Evolutionary conservation across 805 yeast species (phyloP), one percentile per base, ranked within the genome.

Genomic region (Ogataea corticis): DNA sequence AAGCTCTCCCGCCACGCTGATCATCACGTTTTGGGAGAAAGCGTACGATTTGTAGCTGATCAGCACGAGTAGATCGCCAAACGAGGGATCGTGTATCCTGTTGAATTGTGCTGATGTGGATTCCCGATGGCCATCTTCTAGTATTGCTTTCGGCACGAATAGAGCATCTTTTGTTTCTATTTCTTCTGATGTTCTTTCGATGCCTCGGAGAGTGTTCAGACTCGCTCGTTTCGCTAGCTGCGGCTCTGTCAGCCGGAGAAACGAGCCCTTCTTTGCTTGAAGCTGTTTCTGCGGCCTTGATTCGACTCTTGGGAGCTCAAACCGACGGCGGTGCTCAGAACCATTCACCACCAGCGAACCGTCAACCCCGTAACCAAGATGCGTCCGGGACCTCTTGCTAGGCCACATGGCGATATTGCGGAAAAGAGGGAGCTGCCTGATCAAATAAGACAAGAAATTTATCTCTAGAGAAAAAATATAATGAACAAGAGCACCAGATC

Each of bases 301-400:
- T 3, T 42, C 40, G 29, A 39, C 29, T 17, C 44, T 36, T 1
- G 57, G 57, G 16, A 51, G 44, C 16, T 45, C 41, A 34, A 49
- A 37, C 15, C 25, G 23, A 5, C 32, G 16, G 10, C 16, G 16
- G 15, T 17, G 13, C 17, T 13, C 7, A 15, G 40, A 27, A 4
- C 32, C 23, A 32, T 37, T 27, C 32, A 37, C 40, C 15, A 17
- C 32, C 25, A 37, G 14, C 7, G 61, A 46, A 1, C 80, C 80
- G 31, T 59, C 65, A 7, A 71, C 68, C 1, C 80, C 80, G 52
- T 70, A 71, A 3, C 73, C 59, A 31, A 75, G 57, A 49, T 68
- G 70, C 4, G 63, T 62, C 4, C 76, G 76, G 31, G 61, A 51
- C 14, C 64, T 67, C 28, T 56, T 56, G 42, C 64, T 66, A 17